A percentile compares a stretch with the other conserved stretches of the same genome.
phyloP scores from a whole-genome alignment of 805 yeast genomes.

The Metschnikowia bowlesiae region DNA sequence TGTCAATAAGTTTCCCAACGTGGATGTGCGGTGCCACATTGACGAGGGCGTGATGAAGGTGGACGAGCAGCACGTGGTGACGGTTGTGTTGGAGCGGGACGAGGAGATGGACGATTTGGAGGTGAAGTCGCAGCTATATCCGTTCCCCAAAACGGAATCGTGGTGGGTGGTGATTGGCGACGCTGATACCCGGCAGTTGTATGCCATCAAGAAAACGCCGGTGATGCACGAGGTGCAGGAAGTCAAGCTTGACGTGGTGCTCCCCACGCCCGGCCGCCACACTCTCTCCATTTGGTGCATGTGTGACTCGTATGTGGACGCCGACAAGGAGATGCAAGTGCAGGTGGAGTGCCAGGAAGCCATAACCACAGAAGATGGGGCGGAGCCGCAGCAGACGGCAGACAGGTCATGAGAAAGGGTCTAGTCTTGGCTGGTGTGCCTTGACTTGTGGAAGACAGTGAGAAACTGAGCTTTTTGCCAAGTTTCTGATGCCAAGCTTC shows the following conservation, averaged over 20 bases:
- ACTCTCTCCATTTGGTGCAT: constrained; percentile 73
- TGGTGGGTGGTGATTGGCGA: constrained; percentile 94
- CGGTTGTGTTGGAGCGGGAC: constrained; percentile 57
- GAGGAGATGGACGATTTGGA: constrained; percentile 69
- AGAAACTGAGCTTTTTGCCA: no score
- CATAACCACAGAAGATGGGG: no score
- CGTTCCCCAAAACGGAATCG: constrained; percentile 55
- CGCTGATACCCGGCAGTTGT: constrained; percentile 50
- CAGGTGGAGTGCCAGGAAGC: neutral
- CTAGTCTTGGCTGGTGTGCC: no score
- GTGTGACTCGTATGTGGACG: constrained; percentile 90
- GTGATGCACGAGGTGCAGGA: constrained; percentile 50
- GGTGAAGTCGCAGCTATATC: constrained; percentile 58
- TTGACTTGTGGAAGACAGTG: no score
- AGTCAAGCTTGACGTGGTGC: constrained; percentile 49
- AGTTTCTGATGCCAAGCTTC: no score
- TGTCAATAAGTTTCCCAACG: constrained; percentile 84
- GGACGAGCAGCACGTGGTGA: constrained; percentile 45
- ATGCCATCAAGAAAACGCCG: constrained; percentile 65
- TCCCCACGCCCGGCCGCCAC: constrained; percentile 61
- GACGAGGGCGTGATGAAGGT: constrained; percentile 40
- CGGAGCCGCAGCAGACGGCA: no score
- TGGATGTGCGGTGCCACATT: constrained; percentile 61
- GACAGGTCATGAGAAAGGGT: no score
- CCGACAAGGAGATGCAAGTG: constrained; percentile 73